phyloP scores from a whole-genome alignment of 2,329 filamentous ascomycete genomes.

The Colletotrichum cereale region DNA sequence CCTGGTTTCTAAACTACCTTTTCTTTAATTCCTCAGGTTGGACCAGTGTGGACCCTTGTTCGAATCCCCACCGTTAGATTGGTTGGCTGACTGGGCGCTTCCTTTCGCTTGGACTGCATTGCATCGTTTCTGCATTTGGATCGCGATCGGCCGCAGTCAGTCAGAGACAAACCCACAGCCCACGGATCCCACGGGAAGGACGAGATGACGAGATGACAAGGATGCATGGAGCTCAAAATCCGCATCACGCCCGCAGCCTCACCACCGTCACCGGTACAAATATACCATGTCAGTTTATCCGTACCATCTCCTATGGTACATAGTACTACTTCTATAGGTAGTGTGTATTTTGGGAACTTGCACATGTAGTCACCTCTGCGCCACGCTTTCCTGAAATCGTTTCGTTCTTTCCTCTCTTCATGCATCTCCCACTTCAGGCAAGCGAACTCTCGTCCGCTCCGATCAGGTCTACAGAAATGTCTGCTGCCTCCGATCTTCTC shows the following conservation, averaged over 20 bases:
- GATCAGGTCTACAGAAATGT: not conserved
- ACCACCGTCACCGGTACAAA: no score
- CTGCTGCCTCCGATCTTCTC: not conserved
- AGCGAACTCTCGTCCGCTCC: not conserved
- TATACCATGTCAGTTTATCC: no score
- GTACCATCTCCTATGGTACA: no score
- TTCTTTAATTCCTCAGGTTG: conserved; percentile 1
- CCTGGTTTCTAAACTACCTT: no score
- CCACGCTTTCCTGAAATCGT: not conserved
- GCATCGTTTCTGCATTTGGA: conserved; percentile 1
- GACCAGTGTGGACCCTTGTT: conserved; percentile 16
- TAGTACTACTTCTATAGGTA: not conserved
- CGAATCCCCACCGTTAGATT: not conserved
- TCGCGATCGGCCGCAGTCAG: conserved; percentile 33
- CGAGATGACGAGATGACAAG: not conserved
- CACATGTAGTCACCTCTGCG: not conserved
- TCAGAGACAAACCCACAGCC: not conserved
- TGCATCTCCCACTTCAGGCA: not conserved
- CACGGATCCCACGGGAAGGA: not conserved
- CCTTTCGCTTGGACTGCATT: no score
- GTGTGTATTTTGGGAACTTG: not conserved
- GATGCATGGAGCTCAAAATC: not conserved
- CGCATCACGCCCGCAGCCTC: not conserved
- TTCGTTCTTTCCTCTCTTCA: not conserved
- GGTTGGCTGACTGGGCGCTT: not conserved